These are phyloP conservation scores for Aechmea fasciata DNA, from an alignment of 176 grass and related monocot genomes.

Conservation along the genomic window DNA sequence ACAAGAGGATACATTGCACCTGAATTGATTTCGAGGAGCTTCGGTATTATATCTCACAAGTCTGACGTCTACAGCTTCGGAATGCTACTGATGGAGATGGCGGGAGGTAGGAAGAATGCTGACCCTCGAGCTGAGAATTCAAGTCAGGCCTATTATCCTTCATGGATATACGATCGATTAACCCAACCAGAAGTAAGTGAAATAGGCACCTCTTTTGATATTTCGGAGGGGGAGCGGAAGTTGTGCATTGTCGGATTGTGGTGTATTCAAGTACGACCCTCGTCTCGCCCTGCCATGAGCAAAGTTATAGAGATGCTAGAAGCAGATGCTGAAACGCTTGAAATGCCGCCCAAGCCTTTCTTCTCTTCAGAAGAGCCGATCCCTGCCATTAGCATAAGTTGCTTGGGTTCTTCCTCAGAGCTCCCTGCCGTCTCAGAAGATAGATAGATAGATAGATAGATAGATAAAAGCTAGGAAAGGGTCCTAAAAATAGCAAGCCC, in stretches of 20 bases:
- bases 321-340: background rate
- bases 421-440: too few species aligned
- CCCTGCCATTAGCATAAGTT: too few species aligned
- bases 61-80: constrained; percentile 45
- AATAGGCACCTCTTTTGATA: background rate
- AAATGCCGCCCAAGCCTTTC: constrained; percentile 3
- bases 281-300: constrained; percentile 2
- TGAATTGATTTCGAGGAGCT: constrained; percentile 36
- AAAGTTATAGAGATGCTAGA: background rate
- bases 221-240: constrained; percentile 31
- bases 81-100: constrained; percentile 52
- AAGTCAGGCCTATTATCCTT: constrained; percentile 30
- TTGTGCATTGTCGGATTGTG: constrained; percentile 25
- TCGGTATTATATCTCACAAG: constrained; percentile 34
- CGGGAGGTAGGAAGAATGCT: constrained; percentile 21
- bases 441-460: too few species aligned
- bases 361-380: too few species aligned
- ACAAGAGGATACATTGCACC: constrained; percentile 49
- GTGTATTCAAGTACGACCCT: constrained; percentile 37
- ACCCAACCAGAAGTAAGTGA: background rate
- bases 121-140: background rate
- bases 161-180: constrained; percentile 25
- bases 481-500: too few species aligned
- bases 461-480: too few species aligned
- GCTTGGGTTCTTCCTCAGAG: too few species aligned